Conservation (phyloP, 2,329 filamentous ascomycete genomes). For the Zymoseptoria ardabiliae region DNA sequence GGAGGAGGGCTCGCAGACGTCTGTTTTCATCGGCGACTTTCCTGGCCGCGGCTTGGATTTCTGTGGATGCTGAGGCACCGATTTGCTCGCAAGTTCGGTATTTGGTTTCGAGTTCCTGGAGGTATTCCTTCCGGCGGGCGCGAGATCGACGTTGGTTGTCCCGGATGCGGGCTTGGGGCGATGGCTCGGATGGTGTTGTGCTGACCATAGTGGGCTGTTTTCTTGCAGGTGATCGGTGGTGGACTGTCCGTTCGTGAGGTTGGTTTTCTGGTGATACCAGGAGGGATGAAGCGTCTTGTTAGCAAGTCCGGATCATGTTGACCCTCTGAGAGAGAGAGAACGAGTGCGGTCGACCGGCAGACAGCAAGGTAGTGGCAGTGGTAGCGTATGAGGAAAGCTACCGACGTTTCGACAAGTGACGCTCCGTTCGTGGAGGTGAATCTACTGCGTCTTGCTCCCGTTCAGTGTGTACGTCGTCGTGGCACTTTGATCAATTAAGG, state of each 20-base stretch:
- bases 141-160: constrained; percentile 74
- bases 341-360: neutral
- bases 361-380: neutral
- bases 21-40: constrained; percentile 64
- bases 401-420: too few species aligned
- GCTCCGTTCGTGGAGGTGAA: too few species aligned
- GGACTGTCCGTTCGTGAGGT: neutral
- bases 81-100: constrained; percentile 56
- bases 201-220: neutral
- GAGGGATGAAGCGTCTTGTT: neutral
- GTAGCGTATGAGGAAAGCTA: too few species aligned
- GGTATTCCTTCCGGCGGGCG: constrained; percentile 64
- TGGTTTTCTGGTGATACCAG: neutral
- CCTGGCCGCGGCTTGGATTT: constrained; percentile 63
- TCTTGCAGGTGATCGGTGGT: neutral
- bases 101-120: constrained; percentile 60
- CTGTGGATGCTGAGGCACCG: constrained; percentile 61
- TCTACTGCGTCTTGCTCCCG: too few species aligned
- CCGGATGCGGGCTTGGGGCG: constrained; percentile 52
- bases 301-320: neutral
- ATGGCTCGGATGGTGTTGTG: neutral
- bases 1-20: constrained; percentile 53
- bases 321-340: neutral
- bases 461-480: too few species aligned
- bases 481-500: too few species aligned